These are phyloP conservation scores for Pleomassaria siparia DNA, from an alignment of 2,329 filamentous ascomycete species.

Conservation along the genomic window DNA sequence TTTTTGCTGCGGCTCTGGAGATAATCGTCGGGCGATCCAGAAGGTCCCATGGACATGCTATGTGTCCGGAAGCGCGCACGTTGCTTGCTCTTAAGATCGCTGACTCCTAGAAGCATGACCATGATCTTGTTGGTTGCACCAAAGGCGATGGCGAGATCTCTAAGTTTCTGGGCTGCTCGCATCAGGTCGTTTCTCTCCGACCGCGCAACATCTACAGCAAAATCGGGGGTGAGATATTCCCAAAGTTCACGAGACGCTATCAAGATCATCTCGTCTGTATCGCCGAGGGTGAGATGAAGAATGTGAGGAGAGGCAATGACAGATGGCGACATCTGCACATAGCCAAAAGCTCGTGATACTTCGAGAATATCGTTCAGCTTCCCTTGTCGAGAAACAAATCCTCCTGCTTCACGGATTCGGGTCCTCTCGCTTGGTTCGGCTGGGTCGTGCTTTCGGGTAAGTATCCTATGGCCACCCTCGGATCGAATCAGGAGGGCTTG, in stretches of 20 bases:
- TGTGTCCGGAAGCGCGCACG: constrained; percentile 74
- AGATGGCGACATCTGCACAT: constrained; percentile 87
- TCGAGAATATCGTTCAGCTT: constrained; percentile 89
- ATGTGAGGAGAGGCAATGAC: constrained; percentile 90
- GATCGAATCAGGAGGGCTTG: constrained; percentile 94
- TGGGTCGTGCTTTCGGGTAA: constrained; percentile 92
- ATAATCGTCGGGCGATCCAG: constrained; percentile 71
- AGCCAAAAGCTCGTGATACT: constrained; percentile 93
- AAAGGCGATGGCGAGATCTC: constrained; percentile 93
- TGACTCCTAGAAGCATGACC: constrained; percentile 97
- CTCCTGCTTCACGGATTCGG: constrained; percentile 89
- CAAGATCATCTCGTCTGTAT: constrained; percentile 91
- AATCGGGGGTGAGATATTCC: constrained; percentile 87
- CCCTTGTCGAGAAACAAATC: constrained; percentile 92
- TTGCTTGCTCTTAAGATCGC: constrained; percentile 84
- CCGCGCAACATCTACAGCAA: constrained; percentile 88
- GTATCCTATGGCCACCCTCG: constrained; percentile 77
- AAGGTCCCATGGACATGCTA: constrained; percentile 82
- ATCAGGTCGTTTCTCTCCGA: constrained; percentile 88
- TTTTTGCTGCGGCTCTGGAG: constrained; percentile 61
- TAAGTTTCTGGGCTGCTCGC: constrained; percentile 90
- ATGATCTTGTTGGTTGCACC: constrained; percentile 94
- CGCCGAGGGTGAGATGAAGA: constrained; percentile 73
- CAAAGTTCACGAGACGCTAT: constrained; percentile 91
- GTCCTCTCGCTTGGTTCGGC: constrained; percentile 81